phyloP scores from a whole-genome alignment of 108 stramenopile genomes.

The Fragilariopsis cylindrus region DNA sequence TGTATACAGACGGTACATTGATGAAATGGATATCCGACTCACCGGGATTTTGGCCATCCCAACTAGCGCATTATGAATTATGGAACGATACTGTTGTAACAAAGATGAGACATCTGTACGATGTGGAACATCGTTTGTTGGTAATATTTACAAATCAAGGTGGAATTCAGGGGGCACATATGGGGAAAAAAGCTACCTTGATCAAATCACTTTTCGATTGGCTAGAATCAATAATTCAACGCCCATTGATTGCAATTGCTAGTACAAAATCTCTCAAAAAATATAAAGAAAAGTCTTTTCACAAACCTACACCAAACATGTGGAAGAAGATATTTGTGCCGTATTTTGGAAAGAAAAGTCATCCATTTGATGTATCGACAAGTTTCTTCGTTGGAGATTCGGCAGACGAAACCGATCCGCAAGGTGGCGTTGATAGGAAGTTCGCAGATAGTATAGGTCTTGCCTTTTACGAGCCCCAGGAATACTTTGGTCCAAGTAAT shows the following conservation, averaged over 20 bases:
- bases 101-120: slow-evolving; percentile 54
- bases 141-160: slow-evolving; percentile 84
- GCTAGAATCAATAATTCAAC: slow-evolving; percentile 55
- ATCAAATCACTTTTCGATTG: slow-evolving; percentile 71
- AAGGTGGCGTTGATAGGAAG: slow-evolving; percentile 64
- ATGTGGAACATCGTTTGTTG: slow-evolving; percentile 57
- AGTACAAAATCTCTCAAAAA: slow-evolving; percentile 52
- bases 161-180: slow-evolving; percentile 57
- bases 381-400: slow-evolving; percentile 86
- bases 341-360: slow-evolving; percentile 14
- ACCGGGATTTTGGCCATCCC: slow-evolving; percentile 47
- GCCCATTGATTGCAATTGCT: slow-evolving; percentile 65
- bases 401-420: slow-evolving; percentile 53
- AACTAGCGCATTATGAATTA: slow-evolving; percentile 67
- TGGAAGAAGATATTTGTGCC: slow-evolving; percentile 56
- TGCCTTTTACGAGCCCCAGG: slow-evolving; percentile 60
- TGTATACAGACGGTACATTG: slow-evolving; percentile 59
- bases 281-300: slow-evolving; percentile 44
- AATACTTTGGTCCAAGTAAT: slow-evolving; percentile 71
- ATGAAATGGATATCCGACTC: slow-evolving; percentile 53
- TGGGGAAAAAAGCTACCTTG: slow-evolving; percentile 69
- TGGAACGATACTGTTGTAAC: slow-evolving; percentile 56
- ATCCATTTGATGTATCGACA: slow-evolving; percentile 31
- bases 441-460: slow-evolving; percentile 67
- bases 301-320: slow-evolving; percentile 68